A percentile compares a stretch with the other conserved stretches of the same genome.
phyloP scores from a whole-genome alignment of 164 flowering plant species.

The Stephania japonica region DNA sequence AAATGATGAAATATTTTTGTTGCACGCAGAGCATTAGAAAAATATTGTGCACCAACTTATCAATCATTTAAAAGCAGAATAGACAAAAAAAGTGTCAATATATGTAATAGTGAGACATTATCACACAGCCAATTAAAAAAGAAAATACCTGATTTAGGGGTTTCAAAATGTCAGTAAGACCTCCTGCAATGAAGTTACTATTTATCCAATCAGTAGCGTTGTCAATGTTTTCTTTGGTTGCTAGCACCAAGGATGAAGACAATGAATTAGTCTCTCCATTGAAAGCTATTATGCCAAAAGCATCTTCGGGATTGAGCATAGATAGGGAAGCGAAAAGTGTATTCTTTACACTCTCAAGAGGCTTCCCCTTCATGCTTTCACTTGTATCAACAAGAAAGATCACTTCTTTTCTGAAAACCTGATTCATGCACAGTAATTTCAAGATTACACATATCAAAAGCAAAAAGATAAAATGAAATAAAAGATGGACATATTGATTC shows the following conservation, averaged over 20 bases:
- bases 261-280: constrained; percentile 49
- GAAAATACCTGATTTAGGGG: constrained; percentile 64
- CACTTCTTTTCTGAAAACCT: constrained; percentile 77
- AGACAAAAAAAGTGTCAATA: neutral
- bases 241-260: constrained; percentile 65
- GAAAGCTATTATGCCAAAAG: constrained; percentile 76
- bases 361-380: constrained; percentile 79
- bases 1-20: neutral
- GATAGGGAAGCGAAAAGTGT: constrained; percentile 49
- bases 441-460: neutral
- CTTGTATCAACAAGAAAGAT: constrained; percentile 82
- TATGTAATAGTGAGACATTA: neutral
- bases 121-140: neutral
- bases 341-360: constrained; percentile 55
- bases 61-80: neutral
- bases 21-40: neutral
- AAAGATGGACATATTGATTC: too few relatives aligned
- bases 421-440: constrained; percentile 12
- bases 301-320: constrained; percentile 55
- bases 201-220: constrained; percentile 65
- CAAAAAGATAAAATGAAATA: neutral
- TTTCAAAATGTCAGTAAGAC: constrained; percentile 60
- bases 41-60: neutral
- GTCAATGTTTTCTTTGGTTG: constrained; percentile 55
- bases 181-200: constrained; percentile 53